Conservation (phyloP, 352 stramenopile species). For the Pythium aristosporum region DNA sequence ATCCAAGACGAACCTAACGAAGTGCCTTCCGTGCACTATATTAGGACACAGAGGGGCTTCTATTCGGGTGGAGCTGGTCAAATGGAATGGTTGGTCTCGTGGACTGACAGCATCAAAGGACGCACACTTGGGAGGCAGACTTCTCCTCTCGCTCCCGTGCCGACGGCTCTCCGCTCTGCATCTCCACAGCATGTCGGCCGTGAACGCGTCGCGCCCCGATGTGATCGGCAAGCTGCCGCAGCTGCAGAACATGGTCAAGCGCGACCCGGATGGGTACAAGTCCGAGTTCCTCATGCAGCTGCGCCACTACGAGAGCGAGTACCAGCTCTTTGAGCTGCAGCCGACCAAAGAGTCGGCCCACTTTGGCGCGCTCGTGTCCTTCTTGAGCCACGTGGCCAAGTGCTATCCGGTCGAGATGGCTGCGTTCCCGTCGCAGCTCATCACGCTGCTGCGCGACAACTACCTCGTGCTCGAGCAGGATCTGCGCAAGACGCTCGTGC, state of each 20-base stretch:
- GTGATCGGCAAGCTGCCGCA: conserved; percentile 92
- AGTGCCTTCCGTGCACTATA: background rate
- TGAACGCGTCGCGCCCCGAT: conserved; percentile 80
- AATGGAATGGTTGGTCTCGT: conserved; percentile 31
- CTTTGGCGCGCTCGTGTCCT: conserved; percentile 97
- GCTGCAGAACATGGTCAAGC: conserved; percentile 99
- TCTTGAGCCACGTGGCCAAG: conserved; percentile 92
- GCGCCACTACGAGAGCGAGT: conserved; percentile 95
- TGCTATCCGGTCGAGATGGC: conserved; percentile 87
- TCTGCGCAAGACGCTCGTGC: conserved; percentile 93
- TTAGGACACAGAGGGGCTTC: conserved; percentile 4
- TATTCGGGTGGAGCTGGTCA: conserved; percentile 16
- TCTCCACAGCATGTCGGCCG: conserved; percentile 40
- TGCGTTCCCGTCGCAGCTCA: conserved; percentile 89
- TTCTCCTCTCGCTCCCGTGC: background rate
- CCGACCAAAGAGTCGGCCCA: conserved; percentile 88
- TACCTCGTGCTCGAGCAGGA: conserved; percentile 90
- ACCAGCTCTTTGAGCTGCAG: conserved; percentile 94
- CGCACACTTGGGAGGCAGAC: background rate
- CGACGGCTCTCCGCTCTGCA: background rate
- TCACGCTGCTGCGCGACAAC: conserved; percentile 90
- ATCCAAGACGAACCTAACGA: conserved; percentile 19
- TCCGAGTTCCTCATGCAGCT: conserved; percentile 98
- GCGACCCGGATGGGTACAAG: conserved; percentile 94
- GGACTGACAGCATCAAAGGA: conserved; percentile 22